Conservation (phyloP, 2,329 filamentous ascomycete species). For the Aspergillus ustus region DNA sequence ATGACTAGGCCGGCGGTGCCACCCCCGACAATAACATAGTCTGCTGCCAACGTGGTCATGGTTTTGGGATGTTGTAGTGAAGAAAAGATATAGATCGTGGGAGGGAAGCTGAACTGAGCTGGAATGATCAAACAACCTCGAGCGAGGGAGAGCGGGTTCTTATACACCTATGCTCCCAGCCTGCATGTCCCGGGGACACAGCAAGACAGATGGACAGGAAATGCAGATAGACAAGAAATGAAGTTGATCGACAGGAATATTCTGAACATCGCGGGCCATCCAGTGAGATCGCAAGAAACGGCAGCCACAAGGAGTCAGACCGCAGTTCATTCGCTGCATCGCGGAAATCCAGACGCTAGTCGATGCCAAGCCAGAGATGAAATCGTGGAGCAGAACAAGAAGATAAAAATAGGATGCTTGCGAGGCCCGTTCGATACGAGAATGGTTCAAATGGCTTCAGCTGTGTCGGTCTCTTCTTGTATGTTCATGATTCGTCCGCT, state of each 20-base stretch:
- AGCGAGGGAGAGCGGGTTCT: background rate
- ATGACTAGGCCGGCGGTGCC: constrained; percentile 46
- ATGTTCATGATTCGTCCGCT: background rate
- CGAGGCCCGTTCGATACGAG: too few relatives aligned
- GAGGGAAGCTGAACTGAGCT: background rate
- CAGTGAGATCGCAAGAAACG: background rate
- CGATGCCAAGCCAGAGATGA: background rate
- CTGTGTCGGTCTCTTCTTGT: background rate
- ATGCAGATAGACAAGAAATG: background rate
- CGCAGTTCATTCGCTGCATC: background rate
- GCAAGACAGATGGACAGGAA: background rate
- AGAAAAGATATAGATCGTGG: background rate
- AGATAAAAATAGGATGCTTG: background rate
- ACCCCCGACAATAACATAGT: constrained; percentile 38
- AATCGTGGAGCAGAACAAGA: background rate
- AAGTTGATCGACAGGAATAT: background rate
- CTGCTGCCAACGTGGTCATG: constrained; percentile 20
- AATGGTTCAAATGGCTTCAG: background rate
- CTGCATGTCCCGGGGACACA: too few relatives aligned
- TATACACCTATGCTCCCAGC: background rate
- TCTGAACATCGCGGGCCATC: background rate
- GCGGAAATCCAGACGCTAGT: background rate
- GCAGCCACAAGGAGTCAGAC: background rate
- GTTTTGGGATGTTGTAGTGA: background rate
- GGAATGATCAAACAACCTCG: background rate